phyloP scores from a whole-genome alignment of 805 yeast species.

The Candida koratica region DNA sequence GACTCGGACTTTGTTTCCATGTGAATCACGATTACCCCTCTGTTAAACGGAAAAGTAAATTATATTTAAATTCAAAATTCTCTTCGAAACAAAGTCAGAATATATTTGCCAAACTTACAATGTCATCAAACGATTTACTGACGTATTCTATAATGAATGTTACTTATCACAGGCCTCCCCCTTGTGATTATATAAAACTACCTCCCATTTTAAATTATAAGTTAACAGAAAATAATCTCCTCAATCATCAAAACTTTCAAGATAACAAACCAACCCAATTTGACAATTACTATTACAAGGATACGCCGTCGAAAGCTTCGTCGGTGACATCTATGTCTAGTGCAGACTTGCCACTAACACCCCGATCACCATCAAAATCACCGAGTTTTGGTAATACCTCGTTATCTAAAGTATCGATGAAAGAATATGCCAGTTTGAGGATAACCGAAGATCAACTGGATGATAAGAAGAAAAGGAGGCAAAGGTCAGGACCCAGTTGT shows the following conservation, averaged over 20 bases:
- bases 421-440: not conserved
- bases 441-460: not conserved
- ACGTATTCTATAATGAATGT: slow-evolving; percentile 38
- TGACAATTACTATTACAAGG: slow-evolving; percentile 1
- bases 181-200: slow-evolving; percentile 11
- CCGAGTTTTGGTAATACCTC: slow-evolving; percentile 1
- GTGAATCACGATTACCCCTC: slow-evolving; percentile 5
- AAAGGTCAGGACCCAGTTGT: slow-evolving; percentile 72
- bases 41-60: slow-evolving; percentile 1
- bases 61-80: slow-evolving; percentile 3
- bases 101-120: slow-evolving; percentile 5
- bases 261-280: slow-evolving; percentile 1
- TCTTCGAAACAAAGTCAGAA: not conserved
- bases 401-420: not conserved
- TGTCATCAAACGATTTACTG: slow-evolving; percentile 33
- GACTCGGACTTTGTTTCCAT: slow-evolving; percentile 10
- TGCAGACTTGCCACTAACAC: slow-evolving; percentile 6
- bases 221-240: slow-evolving; percentile 16
- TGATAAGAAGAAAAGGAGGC: slow-evolving; percentile 40
- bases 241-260: slow-evolving; percentile 2
- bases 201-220: slow-evolving; percentile 13
- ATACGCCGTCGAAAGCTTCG: slow-evolving; percentile 3
- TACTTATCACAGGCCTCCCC: slow-evolving; percentile 1
- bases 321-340: slow-evolving; percentile 5
- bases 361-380: slow-evolving; percentile 5